These are phyloP conservation scores for Magnaporthiopsis incrustans DNA, from an alignment of 2,329 filamentous ascomycete genomes.

Conservation along the genomic window DNA sequence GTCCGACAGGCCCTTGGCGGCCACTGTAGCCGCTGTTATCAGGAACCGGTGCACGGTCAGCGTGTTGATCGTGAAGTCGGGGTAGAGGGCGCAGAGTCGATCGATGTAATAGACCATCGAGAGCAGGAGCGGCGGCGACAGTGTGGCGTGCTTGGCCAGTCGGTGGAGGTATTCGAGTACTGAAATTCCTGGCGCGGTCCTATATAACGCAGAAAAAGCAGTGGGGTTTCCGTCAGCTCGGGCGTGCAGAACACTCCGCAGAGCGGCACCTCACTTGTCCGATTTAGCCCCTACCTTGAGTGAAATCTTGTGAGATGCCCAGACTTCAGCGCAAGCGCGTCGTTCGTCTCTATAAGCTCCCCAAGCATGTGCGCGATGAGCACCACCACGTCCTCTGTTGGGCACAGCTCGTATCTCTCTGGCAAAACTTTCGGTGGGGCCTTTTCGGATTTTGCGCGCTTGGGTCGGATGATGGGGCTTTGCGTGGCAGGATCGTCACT, in stretches of 20 bases:
- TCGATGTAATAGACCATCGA: conserved; percentile 99
- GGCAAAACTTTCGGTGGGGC: conserved; percentile 55
- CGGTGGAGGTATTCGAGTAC: conserved; percentile 90
- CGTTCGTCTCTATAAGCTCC: conserved; percentile 90
- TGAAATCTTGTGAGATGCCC: conserved; percentile 91
- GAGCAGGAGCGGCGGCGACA: conserved; percentile 87
- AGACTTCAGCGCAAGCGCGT: conserved; percentile 74
- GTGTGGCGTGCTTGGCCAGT: conserved; percentile 85
- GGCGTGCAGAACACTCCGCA: neutral
- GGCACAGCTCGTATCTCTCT: conserved; percentile 69
- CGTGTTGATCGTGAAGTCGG: conserved; percentile 92
- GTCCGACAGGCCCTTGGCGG: conserved; percentile 91
- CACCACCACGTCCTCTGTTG: conserved; percentile 78
- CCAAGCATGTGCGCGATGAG: conserved; percentile 92
- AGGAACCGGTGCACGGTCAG: conserved; percentile 95
- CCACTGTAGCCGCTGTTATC: conserved; percentile 91
- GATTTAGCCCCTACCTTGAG: conserved; percentile 56
- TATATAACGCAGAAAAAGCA: conserved; percentile 17
- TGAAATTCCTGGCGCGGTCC: conserved; percentile 77
- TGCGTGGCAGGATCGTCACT: neutral
- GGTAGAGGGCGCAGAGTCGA: conserved; percentile 82
- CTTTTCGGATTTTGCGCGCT: conserved; percentile 44
- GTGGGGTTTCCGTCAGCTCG: conserved; percentile 14
- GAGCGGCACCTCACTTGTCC: neutral
- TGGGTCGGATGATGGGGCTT: conserved; percentile 24